Conservation (phyloP, 306 rosid genomes). For the Cajanus cajan region DNA sequence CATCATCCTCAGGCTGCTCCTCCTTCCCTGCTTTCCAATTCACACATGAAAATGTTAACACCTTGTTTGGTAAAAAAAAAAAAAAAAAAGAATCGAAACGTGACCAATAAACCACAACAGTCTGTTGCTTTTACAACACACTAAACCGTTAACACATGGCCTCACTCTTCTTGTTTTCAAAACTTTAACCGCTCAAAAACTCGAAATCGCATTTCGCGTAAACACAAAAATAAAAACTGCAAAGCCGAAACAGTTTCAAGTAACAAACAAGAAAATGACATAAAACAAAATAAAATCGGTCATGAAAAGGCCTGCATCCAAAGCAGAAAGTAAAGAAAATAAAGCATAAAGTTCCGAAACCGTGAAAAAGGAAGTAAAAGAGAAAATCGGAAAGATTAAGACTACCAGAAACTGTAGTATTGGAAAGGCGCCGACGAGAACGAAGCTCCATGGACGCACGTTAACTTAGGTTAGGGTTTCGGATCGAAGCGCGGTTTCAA, state of each 20-base stretch:
- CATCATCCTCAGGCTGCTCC: slow-evolving; percentile 26
- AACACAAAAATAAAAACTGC: background rate
- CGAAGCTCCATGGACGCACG: slow-evolving; percentile 50
- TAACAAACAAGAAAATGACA: background rate
- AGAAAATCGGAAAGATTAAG: background rate
- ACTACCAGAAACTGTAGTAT: slow-evolving; percentile 33
- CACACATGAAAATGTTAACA: background rate
- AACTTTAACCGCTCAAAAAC: background rate
- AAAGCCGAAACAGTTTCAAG: background rate
- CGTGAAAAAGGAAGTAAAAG: background rate
- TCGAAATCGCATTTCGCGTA: background rate
- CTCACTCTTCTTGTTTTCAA: slow-evolving; percentile 1
- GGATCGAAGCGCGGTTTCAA: background rate
- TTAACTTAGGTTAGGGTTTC: slow-evolving; percentile 28
- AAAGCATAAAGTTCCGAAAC: background rate
- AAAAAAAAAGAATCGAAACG: background rate
- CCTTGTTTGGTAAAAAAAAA: background rate
- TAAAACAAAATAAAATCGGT: background rate
- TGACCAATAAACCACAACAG: background rate
- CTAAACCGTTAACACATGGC: background rate
- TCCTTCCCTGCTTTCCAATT: slow-evolving; percentile 21
- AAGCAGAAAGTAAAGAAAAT: background rate
- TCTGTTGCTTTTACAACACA: background rate
- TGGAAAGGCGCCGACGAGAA: slow-evolving; percentile 36
- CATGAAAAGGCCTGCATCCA: background rate